Conservation (phyloP, 2,329 filamentous ascomycete species). For the Mycosphaerella sp. region DNA sequence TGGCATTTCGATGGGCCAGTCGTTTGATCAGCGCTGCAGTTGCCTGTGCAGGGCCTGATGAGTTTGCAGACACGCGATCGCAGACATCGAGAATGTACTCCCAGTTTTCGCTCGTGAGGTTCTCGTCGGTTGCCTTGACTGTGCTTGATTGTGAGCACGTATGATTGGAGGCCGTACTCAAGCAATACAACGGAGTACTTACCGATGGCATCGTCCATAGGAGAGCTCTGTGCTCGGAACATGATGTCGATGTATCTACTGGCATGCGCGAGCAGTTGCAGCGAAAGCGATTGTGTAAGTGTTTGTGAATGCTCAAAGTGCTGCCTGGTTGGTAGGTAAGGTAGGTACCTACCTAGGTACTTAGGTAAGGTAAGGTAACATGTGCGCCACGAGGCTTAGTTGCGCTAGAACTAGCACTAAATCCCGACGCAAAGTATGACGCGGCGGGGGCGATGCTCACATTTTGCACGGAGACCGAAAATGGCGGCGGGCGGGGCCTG, state of each 20-base stretch:
- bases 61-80: slow-evolving; percentile 34
- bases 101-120: slow-evolving; percentile 79
- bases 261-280: background rate
- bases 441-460: too few relatives aligned
- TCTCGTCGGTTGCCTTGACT: slow-evolving; percentile 93
- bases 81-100: slow-evolving; percentile 55
- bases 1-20: slow-evolving; percentile 86
- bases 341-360: background rate
- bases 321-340: background rate
- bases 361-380: background rate
- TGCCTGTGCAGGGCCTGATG: slow-evolving; percentile 41
- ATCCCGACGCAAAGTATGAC: too few relatives aligned
- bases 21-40: slow-evolving; percentile 88
- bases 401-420: too few relatives aligned
- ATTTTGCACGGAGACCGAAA: too few relatives aligned
- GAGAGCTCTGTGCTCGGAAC: slow-evolving; percentile 17
- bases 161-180: too few relatives aligned
- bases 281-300: background rate
- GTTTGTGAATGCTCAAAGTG: background rate
- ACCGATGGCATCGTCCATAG: slow-evolving; percentile 18
- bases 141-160: background rate
- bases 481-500: too few relatives aligned
- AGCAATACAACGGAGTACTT: background rate
- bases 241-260: slow-evolving; percentile 2
- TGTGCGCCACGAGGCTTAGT: background rate